Percentiles rank a stretch among this genome's conserved stretches.
Conservation (phyloP, 2,329 filamentous ascomycete species). For the Claviceps sp. region DNA sequence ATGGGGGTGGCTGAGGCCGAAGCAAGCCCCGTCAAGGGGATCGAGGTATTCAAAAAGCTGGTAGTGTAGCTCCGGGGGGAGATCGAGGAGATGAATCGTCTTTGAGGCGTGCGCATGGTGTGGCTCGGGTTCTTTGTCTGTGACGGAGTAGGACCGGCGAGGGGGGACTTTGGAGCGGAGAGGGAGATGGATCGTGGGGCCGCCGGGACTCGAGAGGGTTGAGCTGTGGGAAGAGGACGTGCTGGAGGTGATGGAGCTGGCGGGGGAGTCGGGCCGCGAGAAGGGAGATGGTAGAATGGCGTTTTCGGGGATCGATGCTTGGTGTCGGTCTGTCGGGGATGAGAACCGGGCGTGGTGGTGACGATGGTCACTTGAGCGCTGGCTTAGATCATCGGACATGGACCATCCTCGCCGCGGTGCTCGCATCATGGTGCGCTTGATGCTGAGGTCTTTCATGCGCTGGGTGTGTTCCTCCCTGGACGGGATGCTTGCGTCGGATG, state of each 20-base stretch:
- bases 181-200: constrained; percentile 12
- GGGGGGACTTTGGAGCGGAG: constrained; percentile 28
- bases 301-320: constrained; percentile 23
- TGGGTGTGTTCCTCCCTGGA: constrained; percentile 28
- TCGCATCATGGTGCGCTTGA: constrained; percentile 23
- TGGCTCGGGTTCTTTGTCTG: constrained; percentile 45
- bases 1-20: constrained; percentile 44
- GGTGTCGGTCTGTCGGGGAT: constrained; percentile 6
- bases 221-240: constrained; percentile 4
- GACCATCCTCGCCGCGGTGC: constrained; percentile 33
- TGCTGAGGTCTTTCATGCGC: constrained; percentile 24
- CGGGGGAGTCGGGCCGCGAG: constrained; percentile 2
- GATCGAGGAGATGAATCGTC: constrained; percentile 33
- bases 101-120: constrained; percentile 29
- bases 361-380: constrained; percentile 3
- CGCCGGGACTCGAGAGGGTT: constrained; percentile 1
- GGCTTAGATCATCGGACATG: constrained; percentile 29
- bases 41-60: constrained; percentile 49
- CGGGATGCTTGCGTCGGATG: constrained; percentile 13
- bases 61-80: constrained; percentile 48
- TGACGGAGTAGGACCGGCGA: constrained; percentile 46
- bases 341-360: constrained; percentile 1
- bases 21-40: constrained; percentile 49
- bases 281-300: constrained; percentile 9
- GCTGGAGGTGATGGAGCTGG: background rate